phyloP scores from a whole-genome alignment of 352 stramenopile genomes.

The Plasmopara halstedii region DNA sequence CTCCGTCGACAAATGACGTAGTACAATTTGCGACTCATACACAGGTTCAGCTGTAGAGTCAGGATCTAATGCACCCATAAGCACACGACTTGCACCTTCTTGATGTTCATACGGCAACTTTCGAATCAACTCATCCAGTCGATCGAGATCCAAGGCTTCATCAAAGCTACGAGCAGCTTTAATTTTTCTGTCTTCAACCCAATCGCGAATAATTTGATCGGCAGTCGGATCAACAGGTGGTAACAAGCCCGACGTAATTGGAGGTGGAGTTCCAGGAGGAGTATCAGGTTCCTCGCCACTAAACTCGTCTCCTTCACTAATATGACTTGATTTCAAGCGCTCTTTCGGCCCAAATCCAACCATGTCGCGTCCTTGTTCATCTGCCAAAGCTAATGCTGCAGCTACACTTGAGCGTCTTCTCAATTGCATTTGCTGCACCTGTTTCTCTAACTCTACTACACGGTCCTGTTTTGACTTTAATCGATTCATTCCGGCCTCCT shows the following conservation, averaged over 20 bases:
- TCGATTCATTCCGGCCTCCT: slow-evolving; percentile 52
- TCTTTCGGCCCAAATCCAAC: slow-evolving; percentile 43
- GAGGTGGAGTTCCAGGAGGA: slow-evolving; percentile 64
- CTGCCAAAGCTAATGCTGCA: slow-evolving; percentile 28
- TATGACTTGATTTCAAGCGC: slow-evolving; percentile 20
- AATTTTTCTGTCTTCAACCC: slow-evolving; percentile 57
- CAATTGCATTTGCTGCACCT: slow-evolving; percentile 57
- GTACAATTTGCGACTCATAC: slow-evolving; percentile 62
- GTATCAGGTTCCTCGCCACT: slow-evolving; percentile 57
- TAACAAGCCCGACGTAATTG: slow-evolving; percentile 51
- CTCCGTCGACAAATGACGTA: slow-evolving; percentile 44
- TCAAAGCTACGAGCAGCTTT: slow-evolving; percentile 30
- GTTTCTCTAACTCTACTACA: slow-evolving; percentile 50
- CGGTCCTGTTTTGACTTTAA: slow-evolving; percentile 69
- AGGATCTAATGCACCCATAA: slow-evolving; percentile 41
- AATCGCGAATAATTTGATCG: slow-evolving; percentile 60
- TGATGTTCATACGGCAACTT: slow-evolving; percentile 63
- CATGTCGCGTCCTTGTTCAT: slow-evolving; percentile 26
- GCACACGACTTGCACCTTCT: slow-evolving; percentile 56
- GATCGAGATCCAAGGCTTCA: slow-evolving; percentile 32
- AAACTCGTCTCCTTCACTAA: slow-evolving; percentile 22
- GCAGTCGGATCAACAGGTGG: slow-evolving; percentile 40
- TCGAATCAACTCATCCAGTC: slow-evolving; percentile 40
- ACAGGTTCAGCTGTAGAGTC: slow-evolving; percentile 31
- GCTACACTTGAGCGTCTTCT: slow-evolving; percentile 41